Evolutionary conservation across 768 basidiomycete genomes (phyloP).

Genomic region (Rossbeevera mucosa): DNA sequence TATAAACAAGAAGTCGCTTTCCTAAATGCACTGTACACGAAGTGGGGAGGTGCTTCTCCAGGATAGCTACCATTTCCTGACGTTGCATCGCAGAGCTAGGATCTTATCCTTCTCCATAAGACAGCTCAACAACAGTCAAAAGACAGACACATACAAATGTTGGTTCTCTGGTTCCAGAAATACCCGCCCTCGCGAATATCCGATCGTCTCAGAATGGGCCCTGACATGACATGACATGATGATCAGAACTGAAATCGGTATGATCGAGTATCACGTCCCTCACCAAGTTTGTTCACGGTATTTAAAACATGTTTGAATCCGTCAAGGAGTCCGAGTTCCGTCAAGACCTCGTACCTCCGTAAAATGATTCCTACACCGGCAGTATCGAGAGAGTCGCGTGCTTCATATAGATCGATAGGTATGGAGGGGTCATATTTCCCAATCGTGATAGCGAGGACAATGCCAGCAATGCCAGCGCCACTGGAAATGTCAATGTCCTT

Average conservation of each 20-base stretch:
- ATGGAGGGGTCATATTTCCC: slow-evolving; percentile 29
- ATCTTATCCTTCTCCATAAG: slow-evolving; percentile 3
- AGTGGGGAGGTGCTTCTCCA: slow-evolving; percentile 15
- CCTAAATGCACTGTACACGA: slow-evolving; percentile 13
- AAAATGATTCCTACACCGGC: slow-evolving; percentile 42
- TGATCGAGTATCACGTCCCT: slow-evolving; percentile 4
- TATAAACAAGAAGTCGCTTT: slow-evolving; percentile 21
- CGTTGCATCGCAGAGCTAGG: slow-evolving; percentile 16
- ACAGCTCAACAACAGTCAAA: neutral
- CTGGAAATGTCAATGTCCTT: slow-evolving; percentile 7
- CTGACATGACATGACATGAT: neutral
- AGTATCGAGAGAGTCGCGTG: slow-evolving; percentile 35
- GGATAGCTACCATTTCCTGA: slow-evolving; percentile 16
- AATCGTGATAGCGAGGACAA: slow-evolving; percentile 39
- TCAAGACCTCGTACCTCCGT: slow-evolving; percentile 42
- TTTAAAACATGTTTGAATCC: slow-evolving; percentile 23
- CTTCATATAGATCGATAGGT: slow-evolving; percentile 44
- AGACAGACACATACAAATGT: slow-evolving; percentile 13
- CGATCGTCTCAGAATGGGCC: slow-evolving; percentile 9
- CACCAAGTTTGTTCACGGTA: slow-evolving; percentile 14
- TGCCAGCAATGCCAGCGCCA: slow-evolving; percentile 41
- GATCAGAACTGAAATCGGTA: neutral
- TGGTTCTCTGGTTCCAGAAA: slow-evolving; percentile 21
- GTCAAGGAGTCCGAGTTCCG: slow-evolving; percentile 39
- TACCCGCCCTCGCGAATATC: slow-evolving; percentile 33